Evolutionary conservation across 768 basidiomycete genomes (phyloP), one percentile per base, ranked within the genome.

Genomic region (Amanita rimosa): DNA sequence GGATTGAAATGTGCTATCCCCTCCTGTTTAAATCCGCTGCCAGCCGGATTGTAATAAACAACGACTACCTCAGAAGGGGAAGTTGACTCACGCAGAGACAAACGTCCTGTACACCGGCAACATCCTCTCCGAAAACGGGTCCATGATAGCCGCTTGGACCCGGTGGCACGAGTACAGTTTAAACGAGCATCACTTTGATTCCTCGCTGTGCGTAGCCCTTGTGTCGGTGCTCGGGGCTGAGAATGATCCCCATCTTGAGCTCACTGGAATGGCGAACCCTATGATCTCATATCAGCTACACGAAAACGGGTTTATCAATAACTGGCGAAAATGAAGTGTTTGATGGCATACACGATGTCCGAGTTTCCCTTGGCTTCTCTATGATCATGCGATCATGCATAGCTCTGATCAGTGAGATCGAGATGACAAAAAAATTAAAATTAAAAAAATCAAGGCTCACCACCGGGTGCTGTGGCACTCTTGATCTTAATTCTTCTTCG

Each of bases 1-100:
- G 69, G 64, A 52, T 71, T 71, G 56, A 61, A 74, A 47, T 78
- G 74, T 0, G 75, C 69, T 38, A 69, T 75, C 40, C 84, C 84
- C 62, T 87, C 84, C 51, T 79, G 74, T 6, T 60, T 60, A 57
- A 87, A 84, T 7, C 77, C 76, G 48, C 76, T 78, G 35, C n/a
- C 10, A 39, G 31, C 31, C 5, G n/a, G n/a, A n/a, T n/a, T n/a
- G n/a, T n/a, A n/a, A n/a, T n/a, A n/a, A n/a, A n/a, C n/a, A n/a
- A n/a, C n/a, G n/a, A n/a, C n/a, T n/a, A n/a, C n/a, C n/a, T n/a
- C n/a, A 24, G 5, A 24, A 24, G 5, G 5, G 5, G 5, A 24
- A 24, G 5, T 3, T 3, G 11, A 39, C 49, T n/a, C 19, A 27
- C 42, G 35, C 31, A 42, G 48, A 24, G 7, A 31, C 22, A 33